These are phyloP conservation scores for Scedosporium apiospermum DNA, from an alignment of 2,329 filamentous ascomycete species.

Conservation along the genomic window DNA sequence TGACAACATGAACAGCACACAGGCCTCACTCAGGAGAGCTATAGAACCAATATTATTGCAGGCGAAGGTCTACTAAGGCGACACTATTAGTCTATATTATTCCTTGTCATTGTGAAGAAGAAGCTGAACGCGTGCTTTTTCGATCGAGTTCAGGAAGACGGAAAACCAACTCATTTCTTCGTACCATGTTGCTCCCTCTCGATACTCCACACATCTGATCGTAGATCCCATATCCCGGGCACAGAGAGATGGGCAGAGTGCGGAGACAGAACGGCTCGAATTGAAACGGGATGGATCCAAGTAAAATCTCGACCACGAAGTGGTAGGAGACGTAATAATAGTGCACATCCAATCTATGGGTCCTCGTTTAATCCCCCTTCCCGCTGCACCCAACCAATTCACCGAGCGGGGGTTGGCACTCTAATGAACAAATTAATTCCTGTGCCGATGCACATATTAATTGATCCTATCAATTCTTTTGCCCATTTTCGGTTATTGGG, in stretches of 20 bases:
- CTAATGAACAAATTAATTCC: neutral
- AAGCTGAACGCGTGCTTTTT: neutral
- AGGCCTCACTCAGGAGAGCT: neutral
- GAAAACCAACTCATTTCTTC: neutral
- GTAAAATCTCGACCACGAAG: neutral
- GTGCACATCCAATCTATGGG: no score
- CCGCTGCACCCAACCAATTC: neutral
- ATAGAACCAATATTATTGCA: neutral
- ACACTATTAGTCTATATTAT: neutral
- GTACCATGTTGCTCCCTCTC: no score
- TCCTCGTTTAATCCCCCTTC: neutral
- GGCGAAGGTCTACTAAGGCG: neutral
- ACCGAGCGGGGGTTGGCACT: neutral
- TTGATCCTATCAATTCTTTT: neutral
- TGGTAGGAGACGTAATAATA: neutral
- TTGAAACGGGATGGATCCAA: neutral
- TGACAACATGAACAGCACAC: neutral
- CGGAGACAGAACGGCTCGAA: neutral
- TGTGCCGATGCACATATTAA: neutral
- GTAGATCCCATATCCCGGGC: neutral
- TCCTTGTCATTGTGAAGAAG: neutral
- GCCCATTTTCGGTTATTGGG: neutral
- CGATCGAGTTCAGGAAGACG: neutral
- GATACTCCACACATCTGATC: no score
- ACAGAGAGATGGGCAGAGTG: neutral